These are phyloP conservation scores for Phylloporus scabripes DNA, from an alignment of 768 basidiomycete species.

Conservation along the genomic window DNA sequence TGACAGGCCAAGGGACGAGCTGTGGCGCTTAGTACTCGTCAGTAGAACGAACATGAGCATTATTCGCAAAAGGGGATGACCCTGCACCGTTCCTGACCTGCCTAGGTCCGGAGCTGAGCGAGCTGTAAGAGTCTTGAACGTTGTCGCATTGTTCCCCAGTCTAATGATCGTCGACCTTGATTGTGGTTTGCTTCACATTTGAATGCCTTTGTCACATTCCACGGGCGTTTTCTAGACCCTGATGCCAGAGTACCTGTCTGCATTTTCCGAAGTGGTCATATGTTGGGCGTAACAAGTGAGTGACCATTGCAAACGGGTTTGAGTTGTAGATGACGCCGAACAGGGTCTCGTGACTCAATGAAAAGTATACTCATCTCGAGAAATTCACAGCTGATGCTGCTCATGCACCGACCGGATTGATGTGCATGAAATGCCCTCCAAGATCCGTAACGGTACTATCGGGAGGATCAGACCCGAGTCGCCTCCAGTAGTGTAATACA, in stretches of 20 bases:
- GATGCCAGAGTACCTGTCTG: background rate
- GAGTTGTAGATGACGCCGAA: too few relatives aligned
- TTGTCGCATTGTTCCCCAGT: background rate
- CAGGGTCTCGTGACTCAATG: background rate
- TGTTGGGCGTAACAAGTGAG: background rate
- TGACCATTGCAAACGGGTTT: too few relatives aligned
- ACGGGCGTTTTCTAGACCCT: background rate
- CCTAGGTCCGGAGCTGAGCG: background rate
- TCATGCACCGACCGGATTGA: background rate
- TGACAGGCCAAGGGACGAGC: background rate
- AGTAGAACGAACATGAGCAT: background rate
- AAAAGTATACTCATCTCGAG: background rate
- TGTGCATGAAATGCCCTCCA: background rate
- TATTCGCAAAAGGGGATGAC: background rate
- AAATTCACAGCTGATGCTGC: background rate
- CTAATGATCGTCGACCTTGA: background rate
- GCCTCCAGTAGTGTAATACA: background rate
- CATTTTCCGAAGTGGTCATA: background rate
- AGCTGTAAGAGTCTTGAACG: background rate
- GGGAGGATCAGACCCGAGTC: slow-evolving; percentile 1
- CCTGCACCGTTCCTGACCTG: background rate
- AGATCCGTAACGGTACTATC: background rate
- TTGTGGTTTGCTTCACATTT: background rate
- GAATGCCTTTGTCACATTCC: background rate
- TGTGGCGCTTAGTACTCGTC: background rate